phyloP scores from a whole-genome alignment of 495 filamentous ascomycete species.

The Umbilicaria muhlenbergii region DNA sequence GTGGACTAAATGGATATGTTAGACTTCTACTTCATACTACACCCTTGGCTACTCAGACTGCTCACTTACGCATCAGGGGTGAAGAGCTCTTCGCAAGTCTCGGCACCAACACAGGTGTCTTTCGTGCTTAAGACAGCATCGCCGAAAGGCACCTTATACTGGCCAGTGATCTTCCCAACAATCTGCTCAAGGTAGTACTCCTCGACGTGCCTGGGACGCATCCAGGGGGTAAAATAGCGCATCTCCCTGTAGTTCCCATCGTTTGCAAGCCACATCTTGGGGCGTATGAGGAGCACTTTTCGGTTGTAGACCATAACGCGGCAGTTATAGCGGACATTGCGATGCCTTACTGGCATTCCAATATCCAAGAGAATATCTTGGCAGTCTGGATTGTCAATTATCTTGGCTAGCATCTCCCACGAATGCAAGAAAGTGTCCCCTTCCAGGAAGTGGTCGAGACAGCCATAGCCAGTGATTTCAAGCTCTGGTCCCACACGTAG shows the following conservation, averaged over 20 bases:
- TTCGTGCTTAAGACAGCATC: conserved; percentile 59
- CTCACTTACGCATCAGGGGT: conserved; percentile 38
- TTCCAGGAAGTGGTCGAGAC: conserved; percentile 52
- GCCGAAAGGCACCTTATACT: conserved; percentile 51
- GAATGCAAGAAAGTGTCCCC: conserved; percentile 41
- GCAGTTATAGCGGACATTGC: conserved; percentile 59
- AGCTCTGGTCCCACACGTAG: conserved; percentile 66
- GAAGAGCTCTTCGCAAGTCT: conserved; percentile 73
- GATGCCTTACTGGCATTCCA: conserved; percentile 36
- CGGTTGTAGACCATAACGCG: conserved; percentile 51
- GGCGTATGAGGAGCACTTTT: conserved; percentile 60
- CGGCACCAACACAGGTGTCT: conserved; percentile 56
- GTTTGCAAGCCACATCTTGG: conserved; percentile 72
- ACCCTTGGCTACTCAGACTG: conserved; percentile 8
- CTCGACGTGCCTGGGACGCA: conserved; percentile 42
- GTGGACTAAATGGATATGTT: conserved; percentile 18
- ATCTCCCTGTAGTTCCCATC: conserved; percentile 45
- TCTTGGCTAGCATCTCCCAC: conserved; percentile 52
- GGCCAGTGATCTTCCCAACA: conserved; percentile 44
- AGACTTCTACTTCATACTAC: no score
- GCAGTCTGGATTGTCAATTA: conserved; percentile 47
- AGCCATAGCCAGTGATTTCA: conserved; percentile 53
- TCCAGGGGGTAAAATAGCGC: conserved; percentile 36
- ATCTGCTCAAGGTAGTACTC: conserved; percentile 56
- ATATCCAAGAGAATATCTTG: conserved; percentile 71